Evolutionary conservation across 805 yeast species (phyloP), one percentile per base, ranked within the genome.

Genomic region (Zygosaccharomyces pseudorouxii): DNA sequence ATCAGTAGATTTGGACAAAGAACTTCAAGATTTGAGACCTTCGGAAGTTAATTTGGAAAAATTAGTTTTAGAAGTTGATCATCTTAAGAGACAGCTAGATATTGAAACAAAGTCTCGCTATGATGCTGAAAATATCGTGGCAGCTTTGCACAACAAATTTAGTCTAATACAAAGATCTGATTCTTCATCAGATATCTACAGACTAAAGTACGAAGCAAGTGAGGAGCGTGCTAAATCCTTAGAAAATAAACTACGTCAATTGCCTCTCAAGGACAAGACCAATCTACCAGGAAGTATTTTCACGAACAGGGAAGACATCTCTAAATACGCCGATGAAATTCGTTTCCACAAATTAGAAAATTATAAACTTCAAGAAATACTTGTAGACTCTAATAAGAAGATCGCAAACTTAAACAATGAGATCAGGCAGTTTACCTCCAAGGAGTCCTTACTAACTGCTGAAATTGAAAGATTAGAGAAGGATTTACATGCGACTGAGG

Each of bases 401-500:
- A 74, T 78, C 3, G 64, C 75, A 40, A 69, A 64, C 35, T 46
- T 73, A 3, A 71, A 78, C 3, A 71, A 77, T 42, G 74, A 73
- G 25, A 77, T 59, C 8, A 58, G 52, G 72, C 63, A 69, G 73
- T 53, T 60, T 59, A 25, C 57, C 58, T 38, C 71, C 71, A 31
- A 77, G 71, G 63, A 63, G 38, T 56, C 57, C 5, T 33, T 70
- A 9, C 57, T 70, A 5, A 59, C 60, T 23, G 80, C 67, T 56
- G 75, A 62, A 57, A 67, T 63, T 53, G 73, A 67, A 50, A 72
- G 70, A 55, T 68, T 83, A 40, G 79, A 77, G 53, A 73, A 82
- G 16, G 80, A 78, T 48, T 65, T 85, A 20, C 81, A 82, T 39
- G 75, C 82, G 2, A 65, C 84, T 12, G 73, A 71, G 35, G 62